These are phyloP conservation scores for Fusarium sp. DNA, from an alignment of 2,329 filamentous ascomycete genomes.

Conservation along the genomic window DNA sequence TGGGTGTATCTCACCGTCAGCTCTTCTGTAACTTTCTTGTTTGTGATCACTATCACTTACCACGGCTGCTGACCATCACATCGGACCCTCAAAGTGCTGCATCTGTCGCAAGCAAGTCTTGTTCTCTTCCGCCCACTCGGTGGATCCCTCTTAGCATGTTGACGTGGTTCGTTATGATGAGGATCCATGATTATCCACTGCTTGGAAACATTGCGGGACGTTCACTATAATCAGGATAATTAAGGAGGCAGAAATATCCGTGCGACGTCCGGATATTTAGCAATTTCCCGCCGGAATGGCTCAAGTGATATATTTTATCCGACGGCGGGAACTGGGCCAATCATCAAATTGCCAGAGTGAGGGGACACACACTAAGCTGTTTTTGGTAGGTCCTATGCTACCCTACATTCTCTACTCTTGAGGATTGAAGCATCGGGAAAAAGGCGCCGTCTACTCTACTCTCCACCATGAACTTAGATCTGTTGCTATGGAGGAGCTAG, in stretches of 20 bases:
- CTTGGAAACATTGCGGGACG: neutral
- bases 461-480: neutral
- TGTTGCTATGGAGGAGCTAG: rapidly evolving
- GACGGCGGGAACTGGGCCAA: neutral
- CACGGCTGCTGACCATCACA: neutral
- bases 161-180: neutral
- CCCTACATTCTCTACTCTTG: neutral
- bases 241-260: neutral
- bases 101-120: neutral
- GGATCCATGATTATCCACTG: neutral
- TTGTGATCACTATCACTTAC: too few relatives aligned
- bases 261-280: neutral
- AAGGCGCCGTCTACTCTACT: rapidly evolving
- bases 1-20: neutral
- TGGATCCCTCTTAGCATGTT: neutral
- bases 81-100: neutral
- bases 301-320: neutral
- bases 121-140: neutral
- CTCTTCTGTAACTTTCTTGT: too few relatives aligned
- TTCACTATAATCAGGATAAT: neutral
- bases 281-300: neutral
- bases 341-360: neutral
- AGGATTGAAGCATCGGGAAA: neutral
- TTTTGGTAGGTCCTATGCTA: rapidly evolving
- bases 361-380: neutral